A percentile compares a stretch with the other conserved stretches of the same genome.
These are phyloP conservation scores for Cladosporium sp. DNA, from an alignment of 2,329 filamentous ascomycete species.

Conservation along the genomic window DNA sequence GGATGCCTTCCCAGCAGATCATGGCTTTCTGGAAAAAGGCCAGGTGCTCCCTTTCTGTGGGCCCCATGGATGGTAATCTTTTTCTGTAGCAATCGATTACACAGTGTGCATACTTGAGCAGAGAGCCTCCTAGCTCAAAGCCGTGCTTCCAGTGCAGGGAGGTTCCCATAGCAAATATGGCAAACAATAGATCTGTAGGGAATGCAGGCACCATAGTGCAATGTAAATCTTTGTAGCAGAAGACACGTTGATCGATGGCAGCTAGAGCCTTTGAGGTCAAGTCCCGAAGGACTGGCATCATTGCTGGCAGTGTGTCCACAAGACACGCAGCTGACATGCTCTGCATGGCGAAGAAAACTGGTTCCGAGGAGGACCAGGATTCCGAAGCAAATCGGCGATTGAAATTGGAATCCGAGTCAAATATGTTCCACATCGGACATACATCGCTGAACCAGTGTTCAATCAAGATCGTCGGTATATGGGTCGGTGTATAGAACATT, in stretches of 20 bases:
- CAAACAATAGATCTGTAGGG: constrained; percentile 14
- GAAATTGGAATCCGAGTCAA: constrained; percentile 16
- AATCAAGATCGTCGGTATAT: constrained; percentile 13
- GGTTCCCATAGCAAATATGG: constrained; percentile 18
- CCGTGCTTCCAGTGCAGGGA: constrained; percentile 15
- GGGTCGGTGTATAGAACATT: neutral
- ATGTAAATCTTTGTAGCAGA: neutral
- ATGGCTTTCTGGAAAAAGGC: constrained; percentile 1
- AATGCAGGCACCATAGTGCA: neutral
- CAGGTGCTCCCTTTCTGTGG: neutral
- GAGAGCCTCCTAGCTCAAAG: neutral
- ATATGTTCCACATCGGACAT: constrained; percentile 18
- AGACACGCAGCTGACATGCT: constrained; percentile 17
- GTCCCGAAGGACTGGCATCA: constrained; percentile 3
- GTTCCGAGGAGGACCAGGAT: constrained; percentile 13
- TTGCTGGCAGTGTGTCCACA: constrained; percentile 12
- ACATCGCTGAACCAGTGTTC: constrained; percentile 19
- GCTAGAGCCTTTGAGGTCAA: neutral
- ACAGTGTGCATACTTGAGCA: neutral
- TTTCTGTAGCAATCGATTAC: neutral
- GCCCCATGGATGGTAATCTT: neutral
- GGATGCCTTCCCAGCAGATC: constrained; percentile 3
- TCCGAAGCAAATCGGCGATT: constrained; percentile 16
- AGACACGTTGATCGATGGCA: neutral
- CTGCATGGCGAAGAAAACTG: constrained; percentile 16